Evolutionary conservation across 768 basidiomycete genomes (phyloP), one percentile per base, ranked within the genome.

Genomic region (Mrakia gelida): DNA sequence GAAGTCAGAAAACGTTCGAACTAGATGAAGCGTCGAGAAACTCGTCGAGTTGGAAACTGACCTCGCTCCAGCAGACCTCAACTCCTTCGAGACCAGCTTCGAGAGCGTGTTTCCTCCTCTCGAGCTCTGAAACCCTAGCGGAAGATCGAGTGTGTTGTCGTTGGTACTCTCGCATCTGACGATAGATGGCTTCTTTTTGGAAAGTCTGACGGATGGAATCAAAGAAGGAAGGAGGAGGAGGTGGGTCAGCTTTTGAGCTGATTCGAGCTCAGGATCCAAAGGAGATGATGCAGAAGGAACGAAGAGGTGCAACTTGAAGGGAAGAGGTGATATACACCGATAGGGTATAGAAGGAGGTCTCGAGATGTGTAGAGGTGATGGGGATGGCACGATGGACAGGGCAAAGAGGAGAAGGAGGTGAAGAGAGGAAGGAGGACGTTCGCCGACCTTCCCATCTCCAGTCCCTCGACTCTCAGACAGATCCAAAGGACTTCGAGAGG

Each of bases 141-240:
- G 88, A 87, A 79, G 88, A 88, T 63, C 91, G 88, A 80, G 91
- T 89, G 84, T 90, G 86, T 86, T 92, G 90, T 79, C 91, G 88
- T 75, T 90, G 89, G 84, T 94, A 93, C 81, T 93, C 89, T 81
- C 87, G 90, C 92, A 94, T 93, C 78, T 92, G 87, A 59, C 93
- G 88, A 84, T 89, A 94, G 71, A 94, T 90, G 62, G 93, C 93
- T 81, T 92, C 92, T 84, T 94, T 94, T 79, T 91, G 89, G 84
- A 92, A 94, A n/a, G 88, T 86, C 92, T 94, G 80, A 34, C 80
- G 78, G 77, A 68, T 75, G 52, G 73, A 65, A 75, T n/a, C n/a
- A 49, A 81, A 75, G 73, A 63, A 8, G 26, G 49, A 26, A 28
- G 15, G 16, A 32, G 21, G 43, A 32, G 54, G 21, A 32, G 28